These are phyloP conservation scores for Leishmania tropica DNA, from an alignment of 208 protist genomes.

Conservation along the genomic window DNA sequence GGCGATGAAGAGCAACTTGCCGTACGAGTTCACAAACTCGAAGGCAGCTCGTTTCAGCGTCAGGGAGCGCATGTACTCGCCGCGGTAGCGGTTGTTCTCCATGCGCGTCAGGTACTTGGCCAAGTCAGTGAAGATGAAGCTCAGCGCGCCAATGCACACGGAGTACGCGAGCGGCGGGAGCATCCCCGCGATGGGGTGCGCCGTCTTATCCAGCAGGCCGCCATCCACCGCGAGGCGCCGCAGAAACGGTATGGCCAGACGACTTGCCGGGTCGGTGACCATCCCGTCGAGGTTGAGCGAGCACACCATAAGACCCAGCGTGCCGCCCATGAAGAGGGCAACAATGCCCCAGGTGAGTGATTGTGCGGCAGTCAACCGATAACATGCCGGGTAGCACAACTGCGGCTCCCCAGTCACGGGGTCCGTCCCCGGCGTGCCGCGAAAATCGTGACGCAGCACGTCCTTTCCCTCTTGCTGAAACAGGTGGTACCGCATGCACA, in stretches of 20 bases:
- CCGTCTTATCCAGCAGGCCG: conserved; percentile 40
- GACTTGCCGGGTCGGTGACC: conserved; percentile 26
- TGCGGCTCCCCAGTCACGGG: conserved; percentile 48
- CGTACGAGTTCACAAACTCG: conserved; percentile 74
- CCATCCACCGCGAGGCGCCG: conserved; percentile 42
- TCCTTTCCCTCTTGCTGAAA: conserved; percentile 49
- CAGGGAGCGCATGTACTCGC: conserved; percentile 59
- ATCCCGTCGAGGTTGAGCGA: conserved; percentile 65
- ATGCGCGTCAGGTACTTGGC: conserved; percentile 52
- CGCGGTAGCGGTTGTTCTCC: conserved; percentile 67
- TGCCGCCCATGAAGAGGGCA: conserved; percentile 38
- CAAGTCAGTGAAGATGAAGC: conserved; percentile 51
- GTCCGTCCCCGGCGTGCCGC: conserved; percentile 31
- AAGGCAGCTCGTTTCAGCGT: conserved; percentile 72
- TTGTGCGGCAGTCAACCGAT: conserved; percentile 42
- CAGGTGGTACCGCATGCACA: conserved; percentile 45
- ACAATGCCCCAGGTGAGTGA: conserved; percentile 44
- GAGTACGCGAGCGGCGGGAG: conserved; percentile 52
- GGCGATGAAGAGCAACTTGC: conserved; percentile 62
- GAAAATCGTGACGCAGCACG: conserved; percentile 47
- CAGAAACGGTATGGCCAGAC: conserved; percentile 32
- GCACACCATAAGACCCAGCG: conserved; percentile 40
- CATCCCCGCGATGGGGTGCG: conserved; percentile 24
- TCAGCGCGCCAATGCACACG: conserved; percentile 39
- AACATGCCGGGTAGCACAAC: conserved; percentile 50